phyloP scores from a whole-genome alignment of 2,329 filamentous ascomycete genomes.

The Paracorniculantispora psalliotae region DNA sequence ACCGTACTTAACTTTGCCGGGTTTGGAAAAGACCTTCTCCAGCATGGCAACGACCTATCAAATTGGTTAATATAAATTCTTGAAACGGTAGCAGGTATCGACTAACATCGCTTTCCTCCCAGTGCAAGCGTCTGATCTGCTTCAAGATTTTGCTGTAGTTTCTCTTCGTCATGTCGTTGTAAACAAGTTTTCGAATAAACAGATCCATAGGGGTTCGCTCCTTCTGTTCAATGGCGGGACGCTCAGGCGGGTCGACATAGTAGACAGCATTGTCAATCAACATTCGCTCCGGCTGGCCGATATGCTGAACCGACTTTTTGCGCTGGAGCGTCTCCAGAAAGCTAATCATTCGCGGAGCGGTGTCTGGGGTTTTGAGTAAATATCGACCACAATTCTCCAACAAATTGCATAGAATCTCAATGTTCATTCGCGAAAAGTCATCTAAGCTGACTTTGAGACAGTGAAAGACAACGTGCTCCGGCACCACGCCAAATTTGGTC shows the following conservation, averaged over 20 bases:
- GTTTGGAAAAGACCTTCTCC: slow-evolving; percentile 91
- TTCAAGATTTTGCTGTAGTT: slow-evolving; percentile 92
- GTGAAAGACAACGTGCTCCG: slow-evolving; percentile 97
- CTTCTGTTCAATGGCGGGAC: slow-evolving; percentile 92
- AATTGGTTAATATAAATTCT: slow-evolving; percentile 8
- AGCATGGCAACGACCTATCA: slow-evolving; percentile 64
- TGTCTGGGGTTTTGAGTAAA: slow-evolving; percentile 85
- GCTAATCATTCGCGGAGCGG: slow-evolving; percentile 84
- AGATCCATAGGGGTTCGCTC: slow-evolving; percentile 90
- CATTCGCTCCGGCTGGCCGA: slow-evolving; percentile 95
- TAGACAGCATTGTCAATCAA: slow-evolving; percentile 97
- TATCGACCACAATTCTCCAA: slow-evolving; percentile 96
- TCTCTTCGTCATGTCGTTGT: slow-evolving; percentile 88
- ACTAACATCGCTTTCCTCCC: slow-evolving; percentile 81
- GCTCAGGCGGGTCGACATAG: slow-evolving; percentile 92
- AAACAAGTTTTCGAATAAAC: slow-evolving; percentile 88
- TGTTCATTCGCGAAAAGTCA: slow-evolving; percentile 98
- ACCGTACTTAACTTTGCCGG: slow-evolving; percentile 94
- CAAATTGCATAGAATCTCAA: slow-evolving; percentile 94
- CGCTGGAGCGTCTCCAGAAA: slow-evolving; percentile 93
- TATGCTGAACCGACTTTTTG: slow-evolving; percentile 92
- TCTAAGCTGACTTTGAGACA: slow-evolving; percentile 96
- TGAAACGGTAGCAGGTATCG: background rate
- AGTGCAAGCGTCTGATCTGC: slow-evolving; percentile 91
- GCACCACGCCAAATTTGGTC: slow-evolving; percentile 96